These are phyloP conservation scores for Eremochloa ophiuroides DNA, from an alignment of 176 grass and related monocot species.

Conservation along the genomic window DNA sequence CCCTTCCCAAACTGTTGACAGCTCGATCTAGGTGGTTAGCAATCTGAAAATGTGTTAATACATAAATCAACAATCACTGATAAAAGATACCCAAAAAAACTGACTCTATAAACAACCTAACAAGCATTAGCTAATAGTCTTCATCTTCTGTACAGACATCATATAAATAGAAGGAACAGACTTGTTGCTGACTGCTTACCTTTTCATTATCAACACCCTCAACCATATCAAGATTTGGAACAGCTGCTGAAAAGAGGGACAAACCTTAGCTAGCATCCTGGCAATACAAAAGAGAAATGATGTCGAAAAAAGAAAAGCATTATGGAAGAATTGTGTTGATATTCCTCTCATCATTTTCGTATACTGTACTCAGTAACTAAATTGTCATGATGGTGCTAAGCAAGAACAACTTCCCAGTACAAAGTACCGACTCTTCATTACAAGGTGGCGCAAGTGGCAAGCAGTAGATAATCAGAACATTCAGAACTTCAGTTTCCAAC, in stretches of 20 bases:
- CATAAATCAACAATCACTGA: neutral
- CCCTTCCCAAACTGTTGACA: slow-evolving; percentile 69
- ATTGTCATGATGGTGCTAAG: neutral
- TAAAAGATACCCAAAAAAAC: neutral
- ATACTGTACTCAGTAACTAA: neutral
- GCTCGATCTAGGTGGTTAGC: slow-evolving; percentile 75
- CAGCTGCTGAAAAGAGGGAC: slow-evolving; percentile 43
- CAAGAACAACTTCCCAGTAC: neutral
- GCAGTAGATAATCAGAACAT: neutral
- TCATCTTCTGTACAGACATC: neutral
- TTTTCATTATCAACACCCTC: slow-evolving; percentile 84
- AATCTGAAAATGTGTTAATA: slow-evolving; percentile 54
- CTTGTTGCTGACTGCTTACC: slow-evolving; percentile 29
- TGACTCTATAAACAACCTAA: neutral
- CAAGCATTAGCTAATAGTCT: neutral
- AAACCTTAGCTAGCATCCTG: neutral
- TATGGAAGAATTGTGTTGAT: neutral
- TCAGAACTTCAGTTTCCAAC: neutral
- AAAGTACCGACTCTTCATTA: neutral
- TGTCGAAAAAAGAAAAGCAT: neutral
- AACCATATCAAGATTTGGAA: slow-evolving; percentile 89
- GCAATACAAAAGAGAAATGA: neutral
- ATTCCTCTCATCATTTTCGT: neutral
- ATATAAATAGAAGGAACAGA: neutral
- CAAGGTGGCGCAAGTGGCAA: neutral